Conservation (phyloP, 108 stramenopile species). For the Bacterosira constricta region DNA sequence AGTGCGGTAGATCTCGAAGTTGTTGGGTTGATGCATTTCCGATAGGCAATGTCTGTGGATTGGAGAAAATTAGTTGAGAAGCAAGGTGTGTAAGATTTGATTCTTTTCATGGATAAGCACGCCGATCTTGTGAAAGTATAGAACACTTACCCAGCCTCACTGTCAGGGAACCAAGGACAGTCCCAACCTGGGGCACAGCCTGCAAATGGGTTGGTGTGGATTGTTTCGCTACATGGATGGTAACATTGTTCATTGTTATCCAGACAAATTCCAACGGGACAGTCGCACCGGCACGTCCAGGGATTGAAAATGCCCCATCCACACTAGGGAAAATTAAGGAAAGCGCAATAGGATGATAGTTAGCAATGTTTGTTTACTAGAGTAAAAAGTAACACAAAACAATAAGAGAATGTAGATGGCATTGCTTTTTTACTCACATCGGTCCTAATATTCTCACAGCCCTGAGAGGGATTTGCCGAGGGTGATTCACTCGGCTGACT, state of each 20-base stretch:
- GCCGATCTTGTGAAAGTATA: too few relatives aligned
- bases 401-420: too few relatives aligned
- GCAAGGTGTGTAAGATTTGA: not conserved
- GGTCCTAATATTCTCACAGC: too few relatives aligned
- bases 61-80: not conserved
- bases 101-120: not conserved
- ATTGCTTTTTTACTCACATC: too few relatives aligned
- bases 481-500: too few relatives aligned
- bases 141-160: not conserved
- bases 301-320: too few relatives aligned
- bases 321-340: too few relatives aligned
- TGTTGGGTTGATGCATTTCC: not conserved
- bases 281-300: conserved; percentile 28
- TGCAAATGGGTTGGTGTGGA: conserved; percentile 14
- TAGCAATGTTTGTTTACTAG: too few relatives aligned
- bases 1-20: conserved; percentile 10
- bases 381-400: too few relatives aligned
- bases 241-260: conserved; percentile 14
- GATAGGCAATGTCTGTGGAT: not conserved
- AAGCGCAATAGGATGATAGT: too few relatives aligned
- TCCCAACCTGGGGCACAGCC: conserved; percentile 22
- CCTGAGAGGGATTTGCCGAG: too few relatives aligned
- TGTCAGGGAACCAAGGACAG: conserved; percentile 21
- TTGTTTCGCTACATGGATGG: not conserved
- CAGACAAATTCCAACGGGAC: conserved; percentile 11